Conservation (phyloP, 192 early-diverging fungal species). For the Pilaira anomala region DNA sequence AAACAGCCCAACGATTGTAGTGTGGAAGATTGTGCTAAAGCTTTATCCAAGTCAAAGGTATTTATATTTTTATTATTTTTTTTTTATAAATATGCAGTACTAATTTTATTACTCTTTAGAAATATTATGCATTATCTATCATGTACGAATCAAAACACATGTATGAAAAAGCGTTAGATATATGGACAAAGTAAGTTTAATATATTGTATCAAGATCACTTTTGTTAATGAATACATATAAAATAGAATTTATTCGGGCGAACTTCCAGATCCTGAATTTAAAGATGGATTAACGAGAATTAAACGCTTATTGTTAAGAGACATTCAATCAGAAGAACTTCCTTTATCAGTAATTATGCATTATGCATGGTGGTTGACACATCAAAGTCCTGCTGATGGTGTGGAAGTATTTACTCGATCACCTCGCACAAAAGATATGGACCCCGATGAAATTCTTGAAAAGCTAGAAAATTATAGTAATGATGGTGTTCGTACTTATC, state of each 20-base stretch:
- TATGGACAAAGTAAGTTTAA: conserved; percentile 59
- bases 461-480: conserved; percentile 34
- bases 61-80: neutral
- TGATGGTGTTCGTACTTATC: conserved; percentile 36
- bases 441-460: conserved; percentile 33
- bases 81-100: too few species aligned
- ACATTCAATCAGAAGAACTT: conserved; percentile 25
- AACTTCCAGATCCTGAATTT: conserved; percentile 53
- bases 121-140: conserved; percentile 58
- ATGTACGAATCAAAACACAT: conserved; percentile 54
- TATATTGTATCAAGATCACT: neutral
- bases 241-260: conserved; percentile 51
- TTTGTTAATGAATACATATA: neutral
- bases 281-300: conserved; percentile 39
- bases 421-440: conserved; percentile 29
- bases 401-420: conserved; percentile 40
- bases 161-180: conserved; percentile 49
- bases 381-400: conserved; percentile 41
- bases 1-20: conserved; percentile 47
- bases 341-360: conserved; percentile 36
- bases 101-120: too few species aligned
- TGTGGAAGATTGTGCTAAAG: conserved; percentile 41
- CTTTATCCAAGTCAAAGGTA: conserved; percentile 49
- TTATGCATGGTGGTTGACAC: conserved; percentile 54
- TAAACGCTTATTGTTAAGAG: conserved; percentile 34